Evolutionary conservation across 345 rosid genomes (phyloP).

Genomic region (Corchorus capsularis): DNA sequence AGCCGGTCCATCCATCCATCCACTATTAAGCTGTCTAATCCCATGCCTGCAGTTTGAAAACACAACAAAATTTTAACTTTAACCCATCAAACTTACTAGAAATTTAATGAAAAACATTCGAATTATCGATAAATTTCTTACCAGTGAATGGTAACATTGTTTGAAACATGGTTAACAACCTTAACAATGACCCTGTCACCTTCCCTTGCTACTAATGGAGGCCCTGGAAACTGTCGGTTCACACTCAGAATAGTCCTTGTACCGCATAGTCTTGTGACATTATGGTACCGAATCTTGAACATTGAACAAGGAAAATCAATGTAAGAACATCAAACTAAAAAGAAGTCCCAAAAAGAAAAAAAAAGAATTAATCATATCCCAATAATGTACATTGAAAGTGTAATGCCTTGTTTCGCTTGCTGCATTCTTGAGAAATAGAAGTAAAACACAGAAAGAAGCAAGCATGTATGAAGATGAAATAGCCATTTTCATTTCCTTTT

Average conservation of each 20-base stretch:
- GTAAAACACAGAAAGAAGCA: conserved; percentile 23
- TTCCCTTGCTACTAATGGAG: conserved; percentile 58
- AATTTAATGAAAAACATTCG: neutral
- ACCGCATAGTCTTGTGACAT: conserved; percentile 53
- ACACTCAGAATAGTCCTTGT: conserved; percentile 53
- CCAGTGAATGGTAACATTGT: conserved; percentile 58
- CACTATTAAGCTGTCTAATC: conserved; percentile 48
- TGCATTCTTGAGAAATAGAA: conserved; percentile 27
- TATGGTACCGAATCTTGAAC: conserved; percentile 36
- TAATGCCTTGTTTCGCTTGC: conserved; percentile 49
- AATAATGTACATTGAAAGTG: conserved; percentile 51
- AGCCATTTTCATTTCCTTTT: conserved; percentile 22
- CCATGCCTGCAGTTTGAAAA: conserved; percentile 53
- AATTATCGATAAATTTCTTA: conserved; percentile 19
- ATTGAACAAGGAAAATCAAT: neutral
- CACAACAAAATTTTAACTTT: neutral
- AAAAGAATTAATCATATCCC: neutral
- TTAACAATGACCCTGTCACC: conserved; percentile 53
- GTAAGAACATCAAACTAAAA: neutral
- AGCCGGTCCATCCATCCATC: conserved; percentile 67
- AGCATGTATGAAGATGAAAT: conserved; percentile 16
- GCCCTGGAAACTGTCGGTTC: conserved; percentile 58
- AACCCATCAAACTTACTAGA: no score
- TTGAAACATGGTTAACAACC: conserved; percentile 50
- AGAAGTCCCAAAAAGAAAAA: neutral